Percentiles rank a stretch among this genome's conserved stretches.
Conservation (phyloP, 2,329 filamentous ascomycete species). For the Mycosphaerella sp. region DNA sequence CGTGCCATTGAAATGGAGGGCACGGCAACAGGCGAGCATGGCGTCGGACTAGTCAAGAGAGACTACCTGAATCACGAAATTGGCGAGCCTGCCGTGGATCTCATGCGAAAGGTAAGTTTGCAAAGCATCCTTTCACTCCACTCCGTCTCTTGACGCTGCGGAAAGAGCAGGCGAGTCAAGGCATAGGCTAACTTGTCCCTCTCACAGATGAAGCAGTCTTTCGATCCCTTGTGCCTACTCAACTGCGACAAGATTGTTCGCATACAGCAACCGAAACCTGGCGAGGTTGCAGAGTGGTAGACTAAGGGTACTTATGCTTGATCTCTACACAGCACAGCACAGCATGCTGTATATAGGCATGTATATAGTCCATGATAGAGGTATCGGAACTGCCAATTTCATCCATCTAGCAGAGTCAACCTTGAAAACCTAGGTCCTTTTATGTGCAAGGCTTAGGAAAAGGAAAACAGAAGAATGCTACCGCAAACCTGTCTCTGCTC, state of each 20-base stretch:
- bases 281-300: slow-evolving; percentile 42
- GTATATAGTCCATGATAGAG: no score
- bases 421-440: no score
- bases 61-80: slow-evolving; percentile 77
- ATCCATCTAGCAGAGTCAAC: no score
- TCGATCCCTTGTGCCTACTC: slow-evolving; percentile 65
- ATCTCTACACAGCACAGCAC: no score
- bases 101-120: slow-evolving; percentile 66
- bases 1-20: slow-evolving; percentile 72
- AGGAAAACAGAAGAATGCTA: no score
- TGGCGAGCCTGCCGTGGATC: slow-evolving; percentile 66
- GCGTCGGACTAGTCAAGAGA: slow-evolving; percentile 75
- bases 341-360: no score
- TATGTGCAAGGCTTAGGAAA: no score
- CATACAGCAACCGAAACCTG: slow-evolving; percentile 44
- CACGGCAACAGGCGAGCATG: slow-evolving; percentile 80
- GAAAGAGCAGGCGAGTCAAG: not conserved
- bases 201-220: slow-evolving; percentile 67
- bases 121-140: not conserved
- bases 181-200: slow-evolving; percentile 6
- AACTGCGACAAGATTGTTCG: slow-evolving; percentile 62
- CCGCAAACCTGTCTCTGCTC: no score
- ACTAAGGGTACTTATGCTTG: no score
- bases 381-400: no score
- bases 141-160: no score